Base-by-base conservation (phyloP, 176 grass and related monocot species). In the Chloris gayana region DNA sequence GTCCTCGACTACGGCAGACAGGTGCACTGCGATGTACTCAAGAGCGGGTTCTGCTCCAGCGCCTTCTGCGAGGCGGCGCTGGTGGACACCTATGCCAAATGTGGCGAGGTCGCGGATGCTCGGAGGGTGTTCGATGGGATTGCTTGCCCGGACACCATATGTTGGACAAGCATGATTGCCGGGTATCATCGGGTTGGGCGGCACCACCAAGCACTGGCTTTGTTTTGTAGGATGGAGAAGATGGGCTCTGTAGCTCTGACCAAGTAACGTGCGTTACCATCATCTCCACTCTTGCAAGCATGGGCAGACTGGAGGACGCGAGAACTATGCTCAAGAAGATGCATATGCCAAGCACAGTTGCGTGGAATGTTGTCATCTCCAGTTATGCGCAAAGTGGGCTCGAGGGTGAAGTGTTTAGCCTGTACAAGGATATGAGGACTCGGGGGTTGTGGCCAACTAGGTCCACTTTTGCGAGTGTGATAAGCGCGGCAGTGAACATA, bases 291-390 rank as follows among this genome's bases (percentile, higher is more conserved):
- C 80, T 85, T 54, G 81, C 84, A 24, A 87, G 92, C 71, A 49
- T 86, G 68, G 77, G 83, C 14, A 91, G 84, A 70, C 73, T 89
- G 31, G 73, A 78, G 1, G 77, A 91, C 2, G 88, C 88, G 0
- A 74, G 15, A 61, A 46, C 45, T 45, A 44, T 91, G 54, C 82
- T 94, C 60, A 80, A 72, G 60, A 80, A 74, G 31, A 84, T 94
- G 12, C 54, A 64, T 14, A 65, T 26, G 0, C 80, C 80, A 0
- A 94, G 71, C 65, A 29, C 72, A 15, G 67, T 94, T 87, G 86
- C 92, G 56, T 94, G 88, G 88, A 94, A 94, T 72, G 83, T 77
- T 69, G 84, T 94, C 31, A 91, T 94, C 29, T 89, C 92, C n/a
- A 73, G 83, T 61, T 72, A 87, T 22, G 81, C 68, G 10, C 88